Conservation (phyloP, 140 eudicot species). For the Cichorium intybus region DNA sequence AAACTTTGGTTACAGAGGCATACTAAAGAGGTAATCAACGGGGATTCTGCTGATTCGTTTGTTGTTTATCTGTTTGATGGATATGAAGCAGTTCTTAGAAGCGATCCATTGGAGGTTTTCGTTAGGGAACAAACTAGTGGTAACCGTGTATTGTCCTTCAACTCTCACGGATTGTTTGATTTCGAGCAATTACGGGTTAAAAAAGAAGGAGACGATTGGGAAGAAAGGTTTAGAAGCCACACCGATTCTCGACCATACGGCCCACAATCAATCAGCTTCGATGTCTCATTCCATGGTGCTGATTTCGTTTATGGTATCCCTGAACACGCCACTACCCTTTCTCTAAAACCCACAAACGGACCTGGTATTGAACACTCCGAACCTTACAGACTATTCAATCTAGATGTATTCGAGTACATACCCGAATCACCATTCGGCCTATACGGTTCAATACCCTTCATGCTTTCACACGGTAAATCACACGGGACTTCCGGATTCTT, state of each 20-base stretch:
- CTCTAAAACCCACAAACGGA: slow-evolving; percentile 78
- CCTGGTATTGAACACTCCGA: slow-evolving; percentile 85
- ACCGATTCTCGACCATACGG: slow-evolving; percentile 84
- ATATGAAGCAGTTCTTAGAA: slow-evolving; percentile 66
- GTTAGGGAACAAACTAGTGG: slow-evolving; percentile 67
- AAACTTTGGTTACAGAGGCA: slow-evolving; percentile 75
- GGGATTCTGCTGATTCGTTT: slow-evolving; percentile 30
- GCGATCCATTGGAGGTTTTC: slow-evolving; percentile 83
- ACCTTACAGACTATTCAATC: slow-evolving; percentile 84
- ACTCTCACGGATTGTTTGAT: slow-evolving; percentile 90
- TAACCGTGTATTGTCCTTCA: slow-evolving; percentile 56
- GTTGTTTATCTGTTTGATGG: slow-evolving; percentile 71
- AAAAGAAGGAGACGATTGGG: slow-evolving; percentile 77
- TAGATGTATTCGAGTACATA: slow-evolving; percentile 89
- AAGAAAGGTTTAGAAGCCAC: slow-evolving; percentile 65
- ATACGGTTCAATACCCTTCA: slow-evolving; percentile 84
- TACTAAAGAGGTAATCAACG: slow-evolving; percentile 32
- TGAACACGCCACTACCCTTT: slow-evolving; percentile 89
- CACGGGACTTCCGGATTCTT: slow-evolving; percentile 82
- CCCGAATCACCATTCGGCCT: slow-evolving; percentile 94
- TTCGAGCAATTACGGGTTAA: slow-evolving; percentile 70
- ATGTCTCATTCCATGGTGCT: slow-evolving; percentile 70
- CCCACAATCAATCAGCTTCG: slow-evolving; percentile 86
- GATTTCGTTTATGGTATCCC: slow-evolving; percentile 91
- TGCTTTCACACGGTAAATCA: slow-evolving; percentile 74